Conservation (phyloP, 305 asterid species). For the Fraxinus albicans region DNA sequence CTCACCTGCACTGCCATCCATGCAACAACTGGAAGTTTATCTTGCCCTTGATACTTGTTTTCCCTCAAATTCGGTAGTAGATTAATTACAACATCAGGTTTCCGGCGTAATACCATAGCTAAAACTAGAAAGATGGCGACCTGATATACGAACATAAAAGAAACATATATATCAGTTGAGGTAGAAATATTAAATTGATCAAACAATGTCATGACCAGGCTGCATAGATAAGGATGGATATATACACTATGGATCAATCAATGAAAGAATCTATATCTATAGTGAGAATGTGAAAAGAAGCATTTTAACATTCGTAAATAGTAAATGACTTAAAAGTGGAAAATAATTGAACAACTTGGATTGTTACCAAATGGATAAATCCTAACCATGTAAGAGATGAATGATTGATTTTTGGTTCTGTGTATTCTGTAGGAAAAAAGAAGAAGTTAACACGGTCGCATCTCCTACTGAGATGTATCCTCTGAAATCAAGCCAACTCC, state of each 20-base stretch:
- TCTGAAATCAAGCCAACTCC: background rate
- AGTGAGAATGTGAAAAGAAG: background rate
- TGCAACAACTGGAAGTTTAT: constrained; percentile 60
- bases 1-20: constrained; percentile 85
- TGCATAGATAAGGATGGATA: background rate
- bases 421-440: background rate
- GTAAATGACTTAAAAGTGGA: background rate
- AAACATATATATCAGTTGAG: background rate
- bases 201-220: background rate
- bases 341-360: background rate
- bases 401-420: background rate
- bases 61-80: constrained; percentile 55
- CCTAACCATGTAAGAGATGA: background rate
- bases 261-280: background rate
- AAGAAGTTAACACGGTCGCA: background rate
- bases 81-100: constrained; percentile 59
- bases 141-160: constrained; percentile 35
- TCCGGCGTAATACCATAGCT: constrained; percentile 74
- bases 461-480: background rate
- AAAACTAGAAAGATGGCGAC: constrained; percentile 69
- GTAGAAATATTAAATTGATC: background rate
- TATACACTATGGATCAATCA: background rate
- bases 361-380: background rate
- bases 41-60: constrained; percentile 73
- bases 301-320: background rate